Conservation (phyloP, 2,329 filamentous ascomycete genomes). For the Monosporascus sp. region DNA sequence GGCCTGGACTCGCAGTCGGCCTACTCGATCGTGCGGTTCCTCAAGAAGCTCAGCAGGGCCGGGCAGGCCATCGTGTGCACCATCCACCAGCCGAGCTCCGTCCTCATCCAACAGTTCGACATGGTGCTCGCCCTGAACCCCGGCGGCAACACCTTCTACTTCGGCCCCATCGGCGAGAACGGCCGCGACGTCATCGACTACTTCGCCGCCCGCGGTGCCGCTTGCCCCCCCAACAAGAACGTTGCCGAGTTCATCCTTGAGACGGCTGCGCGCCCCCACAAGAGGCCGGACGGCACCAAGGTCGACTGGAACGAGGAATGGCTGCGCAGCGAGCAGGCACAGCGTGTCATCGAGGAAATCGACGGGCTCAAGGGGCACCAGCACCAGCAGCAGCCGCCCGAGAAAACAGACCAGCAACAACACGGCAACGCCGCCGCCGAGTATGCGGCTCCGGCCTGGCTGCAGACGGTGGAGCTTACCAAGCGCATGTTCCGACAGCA, state of each 20-base stretch:
- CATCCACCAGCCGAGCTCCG: slow-evolving; percentile 66
- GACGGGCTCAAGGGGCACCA: slow-evolving; percentile 46
- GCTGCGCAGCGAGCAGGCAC: slow-evolving; percentile 58
- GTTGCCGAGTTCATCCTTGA: slow-evolving; percentile 46
- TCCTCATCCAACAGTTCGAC: slow-evolving; percentile 68
- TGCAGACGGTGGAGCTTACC: slow-evolving; percentile 62
- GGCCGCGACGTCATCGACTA: slow-evolving; percentile 61
- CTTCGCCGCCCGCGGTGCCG: slow-evolving; percentile 59
- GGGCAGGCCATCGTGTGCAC: slow-evolving; percentile 71
- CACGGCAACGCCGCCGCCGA: slow-evolving; percentile 30
- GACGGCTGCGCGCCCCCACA: slow-evolving; percentile 33
- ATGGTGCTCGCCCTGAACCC: slow-evolving; percentile 66
- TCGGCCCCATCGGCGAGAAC: slow-evolving; percentile 65
- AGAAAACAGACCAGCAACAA: slow-evolving; percentile 8
- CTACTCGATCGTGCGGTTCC: slow-evolving; percentile 61
- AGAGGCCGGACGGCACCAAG: slow-evolving; percentile 29
- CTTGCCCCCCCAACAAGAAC: slow-evolving; percentile 54
- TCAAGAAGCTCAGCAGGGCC: slow-evolving; percentile 61
- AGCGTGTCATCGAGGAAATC: slow-evolving; percentile 58
- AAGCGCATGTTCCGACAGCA: slow-evolving; percentile 67
- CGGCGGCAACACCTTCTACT: slow-evolving; percentile 68
- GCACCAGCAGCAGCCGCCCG: slow-evolving; percentile 44
- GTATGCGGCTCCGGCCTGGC: slow-evolving; percentile 60
- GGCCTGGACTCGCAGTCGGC: slow-evolving; percentile 67
- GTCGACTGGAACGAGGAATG: slow-evolving; percentile 74